Base-by-base conservation (phyloP, 305 asterid genomes). In the Fraxinus paxiana region DNA sequence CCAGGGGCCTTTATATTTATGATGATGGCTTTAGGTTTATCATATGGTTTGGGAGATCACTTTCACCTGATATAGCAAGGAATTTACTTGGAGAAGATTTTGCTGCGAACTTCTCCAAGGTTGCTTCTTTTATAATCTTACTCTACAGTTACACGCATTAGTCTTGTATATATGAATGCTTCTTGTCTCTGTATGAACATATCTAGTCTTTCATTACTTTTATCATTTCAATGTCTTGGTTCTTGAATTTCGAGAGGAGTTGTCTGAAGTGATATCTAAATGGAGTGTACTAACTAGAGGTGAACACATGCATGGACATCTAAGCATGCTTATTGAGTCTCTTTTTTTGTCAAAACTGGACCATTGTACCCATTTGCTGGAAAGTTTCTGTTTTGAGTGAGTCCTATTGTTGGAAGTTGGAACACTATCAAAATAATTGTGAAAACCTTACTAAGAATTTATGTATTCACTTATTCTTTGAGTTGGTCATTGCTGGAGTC, bases 1-100 rank as follows among this genome's bases (percentile, higher is more conserved):
- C 97, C 79, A 88, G 93, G 85, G 97, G 97, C 77, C 90, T 95
- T 77, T 95, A 94, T 84, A 83, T 94, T 80, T 92, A 88, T 79
- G 95, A 95, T 84, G 96, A 95, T 88, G 99, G 99, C 82, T 92
- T 95, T 74, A 91, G 92, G 77, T 92, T 95, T 83, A 91, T 95
- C 82, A 79, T 95, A 77, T 95, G 99, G 98, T 91, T 95, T 84
- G 98, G 98, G 78, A 87, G 92, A 87, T 84, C 94, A 80, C 81
- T 91, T 85, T 90, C 97, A 82, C 98, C 97, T 82, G 96, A 94
- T 83, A 85, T 95, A 79, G 81, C 88, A 48, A 89, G 86, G 91
- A 88, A 82, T 84, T 87, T 95, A 85, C 87, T 92, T 33, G 98
- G 98, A 26, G 97, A 91, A 80, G 92, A 92, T 85, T 92, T 84